Percentiles rank a stretch among this genome's conserved stretches.
These are phyloP conservation scores for Periconia macrospinosa DNA, from an alignment of 2,329 filamentous ascomycete genomes.

Conservation along the genomic window DNA sequence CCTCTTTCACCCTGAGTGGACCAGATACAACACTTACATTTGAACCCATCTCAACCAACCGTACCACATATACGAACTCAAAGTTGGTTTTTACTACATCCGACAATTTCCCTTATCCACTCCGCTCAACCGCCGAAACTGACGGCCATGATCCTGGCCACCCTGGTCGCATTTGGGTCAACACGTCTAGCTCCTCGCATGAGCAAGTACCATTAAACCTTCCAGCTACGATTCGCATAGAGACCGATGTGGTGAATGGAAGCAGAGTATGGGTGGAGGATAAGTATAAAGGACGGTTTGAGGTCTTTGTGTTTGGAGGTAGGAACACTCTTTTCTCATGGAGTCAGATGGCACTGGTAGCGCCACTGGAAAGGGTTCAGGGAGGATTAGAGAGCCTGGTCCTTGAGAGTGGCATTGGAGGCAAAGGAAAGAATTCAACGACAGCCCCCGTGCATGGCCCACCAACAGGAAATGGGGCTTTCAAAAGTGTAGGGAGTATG, in stretches of 20 bases:
- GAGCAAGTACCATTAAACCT: constrained; percentile 40
- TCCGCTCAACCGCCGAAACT: constrained; percentile 47
- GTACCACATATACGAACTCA: constrained; percentile 26
- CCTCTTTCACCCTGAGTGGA: constrained; percentile 50
- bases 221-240: constrained; percentile 45
- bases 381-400: constrained; percentile 31
- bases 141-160: constrained; percentile 52
- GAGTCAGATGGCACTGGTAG: constrained; percentile 61
- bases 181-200: constrained; percentile 52
- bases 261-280: constrained; percentile 54
- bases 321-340: constrained; percentile 56
- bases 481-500: background rate
- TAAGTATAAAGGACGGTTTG: constrained; percentile 53
- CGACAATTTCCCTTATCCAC: constrained; percentile 48
- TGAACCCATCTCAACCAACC: constrained; percentile 15
- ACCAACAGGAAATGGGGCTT: constrained; percentile 2
- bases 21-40: constrained; percentile 49
- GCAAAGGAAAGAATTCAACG: constrained; percentile 10
- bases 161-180: constrained; percentile 58
- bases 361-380: constrained; percentile 46
- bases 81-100: constrained; percentile 47
- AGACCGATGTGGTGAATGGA: constrained; percentile 50
- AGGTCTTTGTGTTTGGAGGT: constrained; percentile 59
- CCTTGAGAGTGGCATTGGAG: constrained; percentile 14
- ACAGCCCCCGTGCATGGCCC: background rate